phyloP scores from a whole-genome alignment of 176 grass and related monocot species.

The Aegilops umbellulata region DNA sequence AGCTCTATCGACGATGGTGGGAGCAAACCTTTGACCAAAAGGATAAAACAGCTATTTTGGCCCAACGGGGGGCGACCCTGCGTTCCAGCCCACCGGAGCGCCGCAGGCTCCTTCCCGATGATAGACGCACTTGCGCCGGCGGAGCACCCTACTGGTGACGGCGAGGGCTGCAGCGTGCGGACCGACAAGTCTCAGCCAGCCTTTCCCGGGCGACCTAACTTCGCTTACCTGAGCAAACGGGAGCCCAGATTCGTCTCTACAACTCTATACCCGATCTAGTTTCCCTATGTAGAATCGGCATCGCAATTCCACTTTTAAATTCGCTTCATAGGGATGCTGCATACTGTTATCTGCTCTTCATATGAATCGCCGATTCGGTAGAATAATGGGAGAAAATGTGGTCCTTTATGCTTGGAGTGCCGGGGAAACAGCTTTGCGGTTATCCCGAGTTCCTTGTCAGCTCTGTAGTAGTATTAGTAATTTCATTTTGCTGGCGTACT shows the following conservation, averaged over 20 bases:
- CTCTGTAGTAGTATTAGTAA: background rate
- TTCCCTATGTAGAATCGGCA: background rate
- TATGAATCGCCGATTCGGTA: background rate
- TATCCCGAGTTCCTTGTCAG: background rate
- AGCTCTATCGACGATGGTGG: too few species aligned
- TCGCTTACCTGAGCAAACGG: background rate
- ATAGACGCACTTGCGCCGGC: background rate
- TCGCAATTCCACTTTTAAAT: background rate
- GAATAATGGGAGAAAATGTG: background rate
- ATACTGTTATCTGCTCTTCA: background rate
- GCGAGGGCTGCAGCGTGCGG: background rate
- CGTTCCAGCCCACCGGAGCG: too few species aligned
- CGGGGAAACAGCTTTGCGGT: background rate
- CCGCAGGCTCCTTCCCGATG: background rate
- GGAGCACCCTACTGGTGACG: background rate
- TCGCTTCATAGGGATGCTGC: background rate
- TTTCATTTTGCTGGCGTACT: background rate
- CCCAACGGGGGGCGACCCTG: background rate
- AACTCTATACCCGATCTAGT: background rate
- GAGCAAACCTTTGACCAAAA: too few species aligned
- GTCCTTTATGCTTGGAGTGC: background rate
- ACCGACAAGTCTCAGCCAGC: background rate
- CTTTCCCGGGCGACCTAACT: background rate
- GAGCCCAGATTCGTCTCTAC: conserved; percentile 14
- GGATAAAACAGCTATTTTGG: background rate